A percentile compares a stretch with the other conserved stretches of the same genome.
phyloP scores from a whole-genome alignment of 78 protist species.

The Planoprotostelium fungivorum region DNA sequence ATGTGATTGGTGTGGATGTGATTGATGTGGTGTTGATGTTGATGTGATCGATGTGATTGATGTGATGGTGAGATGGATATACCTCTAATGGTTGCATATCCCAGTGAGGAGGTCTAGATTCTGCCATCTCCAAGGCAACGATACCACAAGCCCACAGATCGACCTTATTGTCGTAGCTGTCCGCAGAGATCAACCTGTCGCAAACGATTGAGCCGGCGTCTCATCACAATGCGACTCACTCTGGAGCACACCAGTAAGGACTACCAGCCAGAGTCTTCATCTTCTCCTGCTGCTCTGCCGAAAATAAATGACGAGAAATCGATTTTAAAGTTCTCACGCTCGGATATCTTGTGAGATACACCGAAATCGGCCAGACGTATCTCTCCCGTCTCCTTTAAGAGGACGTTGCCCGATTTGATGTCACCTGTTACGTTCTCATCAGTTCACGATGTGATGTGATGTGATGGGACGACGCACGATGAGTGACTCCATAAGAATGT shows the following conservation, averaged over 20 bases:
- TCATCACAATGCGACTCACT: constrained; percentile 3
- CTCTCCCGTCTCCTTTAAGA: constrained; percentile 41
- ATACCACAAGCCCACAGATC: constrained; percentile 64
- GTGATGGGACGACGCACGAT: constrained; percentile 4
- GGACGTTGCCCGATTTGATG: constrained; percentile 48
- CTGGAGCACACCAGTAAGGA: constrained; percentile 97
- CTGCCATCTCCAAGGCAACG: constrained; percentile 54
- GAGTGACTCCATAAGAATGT: constrained; percentile 41
- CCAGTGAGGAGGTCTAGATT: constrained; percentile 40
- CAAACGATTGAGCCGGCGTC: background rate
- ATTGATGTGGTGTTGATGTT: background rate
- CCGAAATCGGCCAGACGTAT: background rate
- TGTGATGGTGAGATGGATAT: background rate
- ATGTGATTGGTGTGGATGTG: background rate
- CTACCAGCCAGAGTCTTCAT: constrained; percentile 87
- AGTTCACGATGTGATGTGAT: background rate
- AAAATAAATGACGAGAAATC: background rate
- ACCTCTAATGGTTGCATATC: constrained; percentile 38
- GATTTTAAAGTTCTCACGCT: background rate
- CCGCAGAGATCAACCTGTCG: constrained; percentile 35
- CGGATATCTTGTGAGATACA: background rate
- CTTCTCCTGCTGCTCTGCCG: constrained; percentile 61
- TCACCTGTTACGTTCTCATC: constrained; percentile 6
- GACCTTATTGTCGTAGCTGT: constrained; percentile 54
- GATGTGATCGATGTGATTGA: background rate